Conservation (phyloP, 768 basidiomycete genomes). For the Arthromyces matolae region DNA sequence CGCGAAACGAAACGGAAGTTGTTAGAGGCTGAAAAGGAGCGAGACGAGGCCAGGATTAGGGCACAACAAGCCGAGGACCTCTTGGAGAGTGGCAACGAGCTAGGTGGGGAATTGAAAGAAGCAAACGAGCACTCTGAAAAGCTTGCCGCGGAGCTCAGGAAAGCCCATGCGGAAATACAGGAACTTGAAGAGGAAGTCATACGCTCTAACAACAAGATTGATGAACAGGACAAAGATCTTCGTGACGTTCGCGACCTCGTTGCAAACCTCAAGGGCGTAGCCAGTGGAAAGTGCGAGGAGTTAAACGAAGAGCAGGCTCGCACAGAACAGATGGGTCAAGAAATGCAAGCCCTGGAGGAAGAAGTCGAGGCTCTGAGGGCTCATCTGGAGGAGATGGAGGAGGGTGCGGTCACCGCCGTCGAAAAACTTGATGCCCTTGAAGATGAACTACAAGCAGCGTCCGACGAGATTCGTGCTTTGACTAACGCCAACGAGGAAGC, state of each 20-base stretch:
- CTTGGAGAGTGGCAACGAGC: conserved; percentile 61
- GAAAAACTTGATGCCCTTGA: conserved; percentile 57
- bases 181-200: conserved; percentile 62
- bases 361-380: conserved; percentile 47
- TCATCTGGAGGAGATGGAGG: conserved; percentile 58
- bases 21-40: conserved; percentile 44
- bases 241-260: conserved; percentile 47
- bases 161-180: conserved; percentile 53
- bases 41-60: conserved; percentile 53
- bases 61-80: conserved; percentile 62
- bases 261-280: conserved; percentile 42
- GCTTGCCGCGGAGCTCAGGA: conserved; percentile 55
- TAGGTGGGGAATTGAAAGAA: conserved; percentile 63
- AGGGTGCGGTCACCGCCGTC: conserved; percentile 47
- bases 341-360: conserved; percentile 36
- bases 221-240: conserved; percentile 54
- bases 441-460: conserved; percentile 43
- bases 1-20: conserved; percentile 47
- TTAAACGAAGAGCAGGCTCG: conserved; percentile 28
- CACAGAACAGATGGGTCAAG: conserved; percentile 30
- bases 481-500: conserved; percentile 45
- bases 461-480: conserved; percentile 42
- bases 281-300: conserved; percentile 35
- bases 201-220: conserved; percentile 46
- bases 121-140: conserved; percentile 59